phyloP scores from a whole-genome alignment of 2,329 filamentous ascomycete species.

The Epichloe elymi region DNA sequence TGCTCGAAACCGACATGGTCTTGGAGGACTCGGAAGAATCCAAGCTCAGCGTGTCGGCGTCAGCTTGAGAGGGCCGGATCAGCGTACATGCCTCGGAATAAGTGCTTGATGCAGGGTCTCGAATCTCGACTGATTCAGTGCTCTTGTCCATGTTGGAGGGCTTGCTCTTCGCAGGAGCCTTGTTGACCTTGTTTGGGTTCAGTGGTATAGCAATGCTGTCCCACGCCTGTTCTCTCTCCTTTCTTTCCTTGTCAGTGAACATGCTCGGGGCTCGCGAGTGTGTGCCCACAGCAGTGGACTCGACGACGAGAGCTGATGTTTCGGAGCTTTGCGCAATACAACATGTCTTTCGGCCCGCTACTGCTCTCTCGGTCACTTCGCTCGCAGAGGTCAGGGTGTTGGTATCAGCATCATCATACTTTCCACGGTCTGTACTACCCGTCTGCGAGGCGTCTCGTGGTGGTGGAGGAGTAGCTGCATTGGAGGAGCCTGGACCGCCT shows the following conservation, averaged over 20 bases:
- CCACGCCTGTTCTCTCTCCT: slow-evolving; percentile 19
- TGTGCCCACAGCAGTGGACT: background rate
- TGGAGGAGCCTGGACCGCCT: background rate
- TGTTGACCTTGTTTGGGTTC: slow-evolving; percentile 9
- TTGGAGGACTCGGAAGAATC: slow-evolving; percentile 1
- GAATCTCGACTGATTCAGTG: background rate
- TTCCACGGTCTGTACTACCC: background rate
- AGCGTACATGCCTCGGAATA: background rate
- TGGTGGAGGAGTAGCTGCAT: background rate
- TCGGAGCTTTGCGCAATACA: background rate
- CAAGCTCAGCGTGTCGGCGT: background rate
- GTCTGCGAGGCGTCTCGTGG: background rate
- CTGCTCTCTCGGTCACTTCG: background rate
- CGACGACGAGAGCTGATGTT: background rate
- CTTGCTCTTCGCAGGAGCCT: background rate
- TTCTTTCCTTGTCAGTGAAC: slow-evolving; percentile 20
- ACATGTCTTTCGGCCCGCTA: background rate
- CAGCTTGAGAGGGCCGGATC: background rate
- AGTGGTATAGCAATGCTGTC: slow-evolving; percentile 22
- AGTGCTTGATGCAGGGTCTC: background rate
- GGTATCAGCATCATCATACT: background rate
- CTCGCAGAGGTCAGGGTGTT: background rate
- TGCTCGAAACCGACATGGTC: slow-evolving; percentile 1
- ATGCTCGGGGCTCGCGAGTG: slow-evolving; percentile 9
- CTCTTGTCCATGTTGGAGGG: background rate